phyloP scores from a whole-genome alignment of 1,139 yeast species.

The Yamadazyma diddensiae region DNA sequence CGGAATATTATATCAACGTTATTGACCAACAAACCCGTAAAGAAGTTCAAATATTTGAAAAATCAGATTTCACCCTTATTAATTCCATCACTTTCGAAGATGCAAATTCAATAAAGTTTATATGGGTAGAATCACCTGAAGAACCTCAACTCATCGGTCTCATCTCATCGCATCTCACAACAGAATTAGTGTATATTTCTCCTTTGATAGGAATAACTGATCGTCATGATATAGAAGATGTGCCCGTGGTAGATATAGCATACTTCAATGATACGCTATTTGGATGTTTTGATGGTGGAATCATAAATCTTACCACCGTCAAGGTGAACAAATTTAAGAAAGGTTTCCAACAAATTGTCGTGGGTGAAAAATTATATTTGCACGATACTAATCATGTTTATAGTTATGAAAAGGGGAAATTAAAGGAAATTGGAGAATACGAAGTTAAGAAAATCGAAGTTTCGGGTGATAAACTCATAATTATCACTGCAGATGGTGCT shows the following conservation, averaged over 20 bases:
- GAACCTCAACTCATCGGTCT: slow-evolving; percentile 8
- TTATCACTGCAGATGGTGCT: slow-evolving; percentile 9
- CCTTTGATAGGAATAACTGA: slow-evolving; percentile 15
- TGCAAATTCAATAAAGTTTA: slow-evolving; percentile 1
- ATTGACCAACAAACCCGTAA: slow-evolving; percentile 7
- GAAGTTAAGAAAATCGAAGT: slow-evolving; percentile 5
- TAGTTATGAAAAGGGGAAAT: slow-evolving; percentile 3
- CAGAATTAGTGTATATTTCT: slow-evolving; percentile 11
- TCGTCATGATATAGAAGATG: slow-evolving; percentile 6
- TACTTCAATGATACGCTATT: slow-evolving; percentile 10
- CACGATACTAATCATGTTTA: slow-evolving; percentile 5
- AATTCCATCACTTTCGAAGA: slow-evolving; percentile 9
- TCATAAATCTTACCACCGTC: slow-evolving; percentile 8
- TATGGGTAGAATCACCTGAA: slow-evolving; percentile 5
- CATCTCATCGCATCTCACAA: not conserved
- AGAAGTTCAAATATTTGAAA: slow-evolving; percentile 14
- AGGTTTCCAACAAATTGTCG: slow-evolving; percentile 4
- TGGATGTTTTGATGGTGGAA: slow-evolving; percentile 16
- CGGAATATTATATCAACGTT: slow-evolving; percentile 10
- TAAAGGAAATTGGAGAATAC: slow-evolving; percentile 1
- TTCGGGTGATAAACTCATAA: slow-evolving; percentile 5
- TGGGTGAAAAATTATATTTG: slow-evolving; percentile 6
- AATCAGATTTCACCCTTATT: slow-evolving; percentile 14
- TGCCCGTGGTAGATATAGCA: slow-evolving; percentile 11
- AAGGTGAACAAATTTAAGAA: slow-evolving; percentile 8